Evolutionary conservation across 371 early-diverging fungal genomes (phyloP).

Genomic region (Phascolomyces articulosus): DNA sequence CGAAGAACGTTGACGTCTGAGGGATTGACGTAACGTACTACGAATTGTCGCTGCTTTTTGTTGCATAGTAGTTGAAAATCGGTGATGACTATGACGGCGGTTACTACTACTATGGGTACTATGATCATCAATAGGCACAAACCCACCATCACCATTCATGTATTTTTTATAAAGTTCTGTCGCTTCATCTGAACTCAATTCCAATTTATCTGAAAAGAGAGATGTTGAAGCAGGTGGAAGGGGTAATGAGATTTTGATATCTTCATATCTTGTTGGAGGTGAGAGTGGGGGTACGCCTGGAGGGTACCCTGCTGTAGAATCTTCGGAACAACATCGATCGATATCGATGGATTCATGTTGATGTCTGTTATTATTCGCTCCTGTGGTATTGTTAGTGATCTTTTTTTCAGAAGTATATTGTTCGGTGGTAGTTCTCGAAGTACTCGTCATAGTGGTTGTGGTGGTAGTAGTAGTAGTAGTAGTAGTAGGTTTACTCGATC

Average conservation of each 20-base stretch:
- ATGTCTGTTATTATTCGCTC: too few species aligned
- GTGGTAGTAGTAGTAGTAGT: neutral
- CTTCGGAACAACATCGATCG: neutral
- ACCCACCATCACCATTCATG: conserved; percentile 18
- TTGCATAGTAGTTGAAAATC: conserved; percentile 10
- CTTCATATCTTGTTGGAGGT: conserved; percentile 10
- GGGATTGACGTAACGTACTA: conserved; percentile 35
- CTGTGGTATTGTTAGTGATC: neutral
- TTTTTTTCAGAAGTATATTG: neutral
- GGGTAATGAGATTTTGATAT: conserved; percentile 21
- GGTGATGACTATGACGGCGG: conserved; percentile 2
- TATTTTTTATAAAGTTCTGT: conserved; percentile 32
- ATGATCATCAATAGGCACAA: conserved; percentile 16
- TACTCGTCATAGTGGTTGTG: too few species aligned
- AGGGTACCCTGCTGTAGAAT: neutral
- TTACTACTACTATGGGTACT: neutral
- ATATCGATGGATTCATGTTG: neutral
- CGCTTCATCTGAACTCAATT: conserved; percentile 37
- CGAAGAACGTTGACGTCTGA: conserved; percentile 32
- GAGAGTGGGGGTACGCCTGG: neutral
- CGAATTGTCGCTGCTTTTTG: conserved; percentile 31
- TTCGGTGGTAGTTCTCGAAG: neutral
- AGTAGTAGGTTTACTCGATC: neutral
- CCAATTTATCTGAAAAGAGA: conserved; percentile 49
- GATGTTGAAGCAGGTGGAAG: conserved; percentile 31